Evolutionary conservation across 768 basidiomycete species (phyloP), one percentile per base, ranked within the genome.

Genomic region (Leucocoprinus birnbaumii): DNA sequence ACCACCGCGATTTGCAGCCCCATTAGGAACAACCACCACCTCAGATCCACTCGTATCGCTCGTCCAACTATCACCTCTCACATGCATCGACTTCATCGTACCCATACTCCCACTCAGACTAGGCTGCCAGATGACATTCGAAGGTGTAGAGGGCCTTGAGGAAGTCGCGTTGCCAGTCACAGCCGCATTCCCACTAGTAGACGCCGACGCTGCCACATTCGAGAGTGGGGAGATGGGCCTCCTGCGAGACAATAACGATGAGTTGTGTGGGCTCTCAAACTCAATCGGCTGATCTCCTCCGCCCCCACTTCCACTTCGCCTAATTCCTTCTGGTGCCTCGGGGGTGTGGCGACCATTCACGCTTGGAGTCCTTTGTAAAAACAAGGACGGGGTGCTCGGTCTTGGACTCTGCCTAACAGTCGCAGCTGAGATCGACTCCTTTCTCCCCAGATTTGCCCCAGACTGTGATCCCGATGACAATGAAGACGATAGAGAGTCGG

Each of bases 211-310:
- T 26, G 41, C 54, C 13, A 58, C 52, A 31, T 55, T 78, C 27
- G 86, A 80, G 34, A 89, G 75, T 4, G 90, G 89, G 34, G 89
- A 91, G n/a, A 79, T 78, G 47, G 89, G 87, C 49, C 87, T 76
- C 31, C 85, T 80, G 59, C 85, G 74, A 47, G 73, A 72, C 34
- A 81, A 72, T 51, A 80, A 67, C 25, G 85, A 80, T 13, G 85
- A 82, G 55, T 75, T 76, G n/a, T 66, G 65, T 14, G 76, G 66
- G 53, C 63, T 72, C 24, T 85, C 82, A 57, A 72, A 71, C 34
- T 80, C 75, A 31, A 65, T 71, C 60, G 65, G 9, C 16, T 38
- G 38, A 13, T 38, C 16, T 16, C 38, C 38, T 38, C 38, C 68
- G 61, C 76, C 66, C 61, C 75, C 64, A 35, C 47, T 34, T 58